Conservation (phyloP, 73 alveolate species). For the Blepharisma japonicum region DNA sequence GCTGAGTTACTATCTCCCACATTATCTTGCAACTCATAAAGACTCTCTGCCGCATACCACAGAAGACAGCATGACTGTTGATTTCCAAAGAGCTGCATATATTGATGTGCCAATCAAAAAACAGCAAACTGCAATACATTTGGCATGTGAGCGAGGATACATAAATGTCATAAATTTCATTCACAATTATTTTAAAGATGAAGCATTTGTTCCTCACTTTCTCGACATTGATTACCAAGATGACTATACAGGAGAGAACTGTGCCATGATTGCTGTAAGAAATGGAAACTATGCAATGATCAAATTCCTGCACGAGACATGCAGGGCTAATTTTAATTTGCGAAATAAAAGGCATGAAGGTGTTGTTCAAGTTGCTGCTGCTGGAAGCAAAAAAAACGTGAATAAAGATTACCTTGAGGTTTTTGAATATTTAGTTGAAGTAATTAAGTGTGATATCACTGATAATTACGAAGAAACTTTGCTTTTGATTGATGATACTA, state of each 20-base stretch:
- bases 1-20: constrained; percentile 7
- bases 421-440: constrained; percentile 5
- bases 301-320: not conserved
- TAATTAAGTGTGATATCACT: not conserved
- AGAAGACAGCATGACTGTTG: constrained; percentile 16
- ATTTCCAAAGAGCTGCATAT: not conserved
- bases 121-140: not conserved
- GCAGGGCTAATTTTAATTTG: not conserved
- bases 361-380: constrained; percentile 6
- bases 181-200: constrained; percentile 10
- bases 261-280: constrained; percentile 22
- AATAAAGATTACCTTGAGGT: not conserved
- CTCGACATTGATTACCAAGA: constrained; percentile 12
- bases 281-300: constrained; percentile 4
- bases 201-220: not conserved
- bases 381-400: not conserved
- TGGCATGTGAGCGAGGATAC: constrained; percentile 24
- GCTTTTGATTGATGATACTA: not conserved
- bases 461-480: not conserved
- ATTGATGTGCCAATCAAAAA: not conserved
- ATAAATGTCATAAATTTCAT: not conserved
- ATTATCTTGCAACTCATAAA: not conserved
- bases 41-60: not conserved
- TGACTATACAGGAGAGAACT: constrained; percentile 19
- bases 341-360: constrained; percentile 21